Evolutionary conservation across 2,329 filamentous ascomycete genomes (phyloP), one percentile per base, ranked within the genome.

Genomic region (Fusarium vanettenii): DNA sequence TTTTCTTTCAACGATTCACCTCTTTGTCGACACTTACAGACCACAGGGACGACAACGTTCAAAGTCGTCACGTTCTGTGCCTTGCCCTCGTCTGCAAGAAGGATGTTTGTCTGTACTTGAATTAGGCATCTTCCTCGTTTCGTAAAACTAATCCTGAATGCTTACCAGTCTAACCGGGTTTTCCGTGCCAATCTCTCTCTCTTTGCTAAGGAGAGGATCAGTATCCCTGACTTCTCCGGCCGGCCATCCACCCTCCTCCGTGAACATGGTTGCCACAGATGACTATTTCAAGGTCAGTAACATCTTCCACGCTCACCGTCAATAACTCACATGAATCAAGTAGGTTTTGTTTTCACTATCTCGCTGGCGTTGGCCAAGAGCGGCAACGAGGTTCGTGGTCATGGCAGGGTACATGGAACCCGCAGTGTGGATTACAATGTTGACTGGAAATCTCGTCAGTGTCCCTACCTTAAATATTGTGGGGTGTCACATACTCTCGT

Each of bases 371-470:
- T 81, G 71, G 20, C 80, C 80, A 6, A 85, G 79, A 13, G 80
- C 83, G 13, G 74, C 76, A 43, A 85, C 76, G 6, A 85, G 66
- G 65, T 81, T 72, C 5, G 76, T 65, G 16, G 73, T 67, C 18
- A 81, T 61, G 5, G 29, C 45, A 13, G 76, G 69, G 10, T 82
- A 76, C 22, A 81, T 72, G 18, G 80, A 79, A 60, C 80, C 81
- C 11, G 82, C 82, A 2, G 78, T 81, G 60, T 85, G 81, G 16
- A 85, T 65, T 31, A 84, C 72, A 18, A 85, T 79, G 60, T 82
- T 74, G 50, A 85, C 83, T 84, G 61, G 41, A 7, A 56, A 10
- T 13, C 45, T 1, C 18, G 63, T 79, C 25, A 76, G 33, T 13
- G 1, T n/a, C 4, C 1, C 4, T 0, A 13, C 3, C 4, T 2